Base-by-base conservation (phyloP, 805 yeast genomes). In the Wickerhamiella domercqiae region DNA sequence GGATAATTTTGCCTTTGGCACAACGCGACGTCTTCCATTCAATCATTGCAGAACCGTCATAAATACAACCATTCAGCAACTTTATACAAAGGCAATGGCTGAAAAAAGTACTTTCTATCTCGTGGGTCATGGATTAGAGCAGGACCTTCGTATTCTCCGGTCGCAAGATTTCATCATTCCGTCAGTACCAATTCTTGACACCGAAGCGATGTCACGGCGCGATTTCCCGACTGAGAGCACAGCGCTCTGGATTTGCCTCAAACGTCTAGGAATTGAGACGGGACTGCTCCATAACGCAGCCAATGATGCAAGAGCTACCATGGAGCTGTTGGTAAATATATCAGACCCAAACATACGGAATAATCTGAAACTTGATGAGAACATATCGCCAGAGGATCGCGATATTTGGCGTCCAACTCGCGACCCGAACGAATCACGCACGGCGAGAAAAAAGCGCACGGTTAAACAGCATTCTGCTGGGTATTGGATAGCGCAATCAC, bases 231-330 rank as follows among this genome's bases (percentile, higher is more conserved):
- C 9, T 24, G 26, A 24, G 26, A 13, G 9, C 11, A 24, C 26
- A 13, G 9, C 26, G 26, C 26, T 24, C 11, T 24, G 26, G 42
- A 53, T 15, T 34, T 53, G 25, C 47, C 22, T 20, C 63, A 3
- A 84, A 77, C 49, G 62, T 34, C 55, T 71, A 35, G 57, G 60
- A 20, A 62, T 77, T 4, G 78, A 80, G 1, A 73, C 71, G 48
- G 66, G 73, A 1, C 64, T 61, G 44, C 56, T 77, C 34, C 84
- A 77, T 51, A 77, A 77, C 50, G 84, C 79, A 2, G 80, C 75
- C 2, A 77, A 77, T 48, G 86, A 77, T 52, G 71, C 81, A 5
- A 71, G 73, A 47, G 74, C 64, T 44, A 77, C 84, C 0, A 52
- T 76, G 34, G 39, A 68, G 21, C 59, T 69, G n/a, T 64, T 69